Base-by-base conservation (phyloP, 2,329 filamentous ascomycete genomes). In the Coniochaeta ligniaria region DNA sequence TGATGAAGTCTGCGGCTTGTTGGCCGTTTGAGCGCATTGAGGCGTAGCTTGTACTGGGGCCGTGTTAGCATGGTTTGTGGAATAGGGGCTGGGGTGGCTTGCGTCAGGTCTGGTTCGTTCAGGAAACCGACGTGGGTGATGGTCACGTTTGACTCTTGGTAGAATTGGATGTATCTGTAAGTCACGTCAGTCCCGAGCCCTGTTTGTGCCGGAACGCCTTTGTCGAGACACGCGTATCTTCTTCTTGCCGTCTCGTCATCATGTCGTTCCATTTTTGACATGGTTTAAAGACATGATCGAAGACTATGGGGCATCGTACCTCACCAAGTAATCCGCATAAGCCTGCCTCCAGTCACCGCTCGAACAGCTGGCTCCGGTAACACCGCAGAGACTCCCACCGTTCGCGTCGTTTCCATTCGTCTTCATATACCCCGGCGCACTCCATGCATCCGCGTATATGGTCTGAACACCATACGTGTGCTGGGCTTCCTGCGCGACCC, bases 401-500 rank as follows among this genome's bases (percentile, higher is more conserved):
- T 70, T 70, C 3, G 68, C 67, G 62, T 76, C 74, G 57, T 71
- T 67, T 35, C 68, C 66, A 59, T 74, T 76, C 2, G 71, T 73
- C 68, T 77, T 77, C 75, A 77, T 76, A 62, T 72, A 75, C 0
- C 74, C 75, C 1, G 75, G 75, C 2, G 75, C 75, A 45, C 70
- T 73, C 75, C 75, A 77, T 17, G 75, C 73, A 65, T 78, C 73
- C 4, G 71, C 72, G 50, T 74, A 74, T 45, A 75, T 70, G 45
- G 69, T 69, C 38, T 63, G 62, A 11, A 73, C 70, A 7, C 70
- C 72, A 26, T 73, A 73, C 9, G 66, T 68, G 8, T 70, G 64
- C 56, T 68, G 66, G 11, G 79, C 79, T 66, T 79, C 72, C 65
- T 81, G 70, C 17, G 75, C 74, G 11, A 83, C 64, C 65, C 73